Evolutionary conservation across 495 filamentous ascomycete species (phyloP).

Genomic region (Lasiosphaeris hirsuta): DNA sequence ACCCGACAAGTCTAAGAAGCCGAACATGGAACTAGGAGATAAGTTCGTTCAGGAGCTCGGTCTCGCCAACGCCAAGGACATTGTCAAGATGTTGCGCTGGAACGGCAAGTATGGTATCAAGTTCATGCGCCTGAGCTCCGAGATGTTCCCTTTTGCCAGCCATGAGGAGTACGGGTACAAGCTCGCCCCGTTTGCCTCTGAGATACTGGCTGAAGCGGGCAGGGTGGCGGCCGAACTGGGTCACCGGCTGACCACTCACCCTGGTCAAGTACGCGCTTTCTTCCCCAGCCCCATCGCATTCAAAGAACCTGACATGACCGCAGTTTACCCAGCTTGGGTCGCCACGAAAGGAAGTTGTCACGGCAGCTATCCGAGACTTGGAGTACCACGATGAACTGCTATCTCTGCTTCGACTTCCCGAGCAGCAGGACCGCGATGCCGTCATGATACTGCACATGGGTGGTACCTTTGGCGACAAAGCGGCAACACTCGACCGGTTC

Average conservation of each 20-base stretch:
- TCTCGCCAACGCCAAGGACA: constrained; percentile 76
- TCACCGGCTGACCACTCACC: constrained; percentile 86
- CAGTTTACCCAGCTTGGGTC: constrained; percentile 87
- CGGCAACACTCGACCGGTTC: constrained; percentile 76
- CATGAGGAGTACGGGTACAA: constrained; percentile 86
- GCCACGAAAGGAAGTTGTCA: constrained; percentile 69
- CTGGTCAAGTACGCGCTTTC: constrained; percentile 60
- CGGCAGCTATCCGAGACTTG: constrained; percentile 73
- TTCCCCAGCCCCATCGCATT: background rate
- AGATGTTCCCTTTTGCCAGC: constrained; percentile 96
- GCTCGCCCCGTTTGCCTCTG: constrained; percentile 78
- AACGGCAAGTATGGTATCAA: constrained; percentile 91
- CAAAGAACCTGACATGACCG: constrained; percentile 6
- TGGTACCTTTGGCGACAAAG: constrained; percentile 86
- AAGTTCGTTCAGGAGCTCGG: constrained; percentile 74
- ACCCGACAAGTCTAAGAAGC: constrained; percentile 66
- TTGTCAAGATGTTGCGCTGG: constrained; percentile 85
- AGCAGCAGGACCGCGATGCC: constrained; percentile 80
- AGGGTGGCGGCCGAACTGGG: constrained; percentile 74
- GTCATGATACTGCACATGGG: constrained; percentile 97
- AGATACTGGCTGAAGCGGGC: constrained; percentile 73
- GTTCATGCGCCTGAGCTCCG: constrained; percentile 86
- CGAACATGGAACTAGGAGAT: constrained; percentile 58
- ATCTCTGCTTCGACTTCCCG: constrained; percentile 69
- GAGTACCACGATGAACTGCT: constrained; percentile 90